Evolutionary conservation across 176 grass and related monocot genomes (phyloP).

Genomic region (Phoenix roebelenii): DNA sequence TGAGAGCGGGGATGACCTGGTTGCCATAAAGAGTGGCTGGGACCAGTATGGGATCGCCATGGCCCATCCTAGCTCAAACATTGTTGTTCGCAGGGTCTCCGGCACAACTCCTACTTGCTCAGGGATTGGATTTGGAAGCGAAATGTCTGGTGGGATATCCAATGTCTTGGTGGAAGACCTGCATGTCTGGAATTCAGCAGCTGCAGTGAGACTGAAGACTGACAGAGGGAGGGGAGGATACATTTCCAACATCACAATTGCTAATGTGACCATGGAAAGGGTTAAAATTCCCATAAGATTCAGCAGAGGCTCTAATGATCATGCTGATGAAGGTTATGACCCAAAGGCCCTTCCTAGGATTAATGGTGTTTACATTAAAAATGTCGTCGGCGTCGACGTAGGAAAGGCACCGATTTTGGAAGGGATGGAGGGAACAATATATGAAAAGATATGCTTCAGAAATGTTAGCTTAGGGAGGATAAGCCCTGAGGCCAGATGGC

Average conservation of each 20-base stretch:
- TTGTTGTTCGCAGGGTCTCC: constrained; percentile 55
- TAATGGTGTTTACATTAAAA: background rate
- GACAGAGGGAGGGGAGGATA: constrained; percentile 71
- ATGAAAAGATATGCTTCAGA: constrained; percentile 57
- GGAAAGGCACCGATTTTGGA: constrained; percentile 45
- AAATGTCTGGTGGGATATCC: constrained; percentile 85
- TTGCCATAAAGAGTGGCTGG: constrained; percentile 89
- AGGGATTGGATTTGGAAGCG: constrained; percentile 72
- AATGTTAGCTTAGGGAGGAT: constrained; percentile 54
- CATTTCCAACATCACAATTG: constrained; percentile 64
- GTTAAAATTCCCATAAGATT: constrained; percentile 81
- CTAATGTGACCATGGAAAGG: constrained; percentile 52
- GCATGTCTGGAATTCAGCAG: constrained; percentile 61
- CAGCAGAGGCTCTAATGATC: constrained; percentile 55
- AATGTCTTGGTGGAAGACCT: constrained; percentile 49
- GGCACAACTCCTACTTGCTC: constrained; percentile 92
- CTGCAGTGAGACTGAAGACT: constrained; percentile 54
- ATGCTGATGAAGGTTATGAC: constrained; percentile 41
- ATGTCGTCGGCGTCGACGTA: constrained; percentile 38
- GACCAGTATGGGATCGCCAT: constrained; percentile 74
- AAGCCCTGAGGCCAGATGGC: constrained; percentile 35
- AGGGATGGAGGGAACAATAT: constrained; percentile 45
- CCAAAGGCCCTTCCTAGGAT: constrained; percentile 32
- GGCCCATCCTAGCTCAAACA: constrained; percentile 61
- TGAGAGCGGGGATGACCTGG: constrained; percentile 37